A percentile compares a stretch with the other conserved stretches of the same genome.
phyloP scores from a whole-genome alignment of 306 rosid species.

The Begonia masoniana region DNA sequence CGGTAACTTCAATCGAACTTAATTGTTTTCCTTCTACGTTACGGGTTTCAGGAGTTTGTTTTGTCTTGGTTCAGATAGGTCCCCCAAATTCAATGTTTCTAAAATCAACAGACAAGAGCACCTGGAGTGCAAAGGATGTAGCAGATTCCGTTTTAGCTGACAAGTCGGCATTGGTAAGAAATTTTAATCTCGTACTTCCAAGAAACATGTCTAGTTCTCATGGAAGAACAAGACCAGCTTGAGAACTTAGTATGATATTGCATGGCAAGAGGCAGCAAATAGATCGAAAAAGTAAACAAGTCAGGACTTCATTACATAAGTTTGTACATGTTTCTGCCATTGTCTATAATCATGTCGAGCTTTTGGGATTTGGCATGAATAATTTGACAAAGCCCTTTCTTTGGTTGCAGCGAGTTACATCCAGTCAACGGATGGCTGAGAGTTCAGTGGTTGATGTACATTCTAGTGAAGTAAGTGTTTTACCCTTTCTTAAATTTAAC shows the following conservation, averaged over 20 bases:
- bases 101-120: slow-evolving; percentile 68
- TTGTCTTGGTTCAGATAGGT: slow-evolving; percentile 65
- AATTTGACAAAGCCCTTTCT: neutral
- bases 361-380: neutral
- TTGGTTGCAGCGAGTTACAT: slow-evolving; percentile 78
- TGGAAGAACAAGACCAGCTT: neutral
- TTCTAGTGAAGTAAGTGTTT: slow-evolving; percentile 48
- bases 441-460: slow-evolving; percentile 92
- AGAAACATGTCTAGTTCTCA: neutral
- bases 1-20: slow-evolving; percentile 43
- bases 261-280: too few relatives aligned
- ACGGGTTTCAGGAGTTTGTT: slow-evolving; percentile 21
- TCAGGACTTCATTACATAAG: too few relatives aligned
- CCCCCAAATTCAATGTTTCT: slow-evolving; percentile 64
- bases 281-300: too few relatives aligned
- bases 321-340: too few relatives aligned
- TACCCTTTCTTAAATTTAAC: neutral
- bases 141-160: slow-evolving; percentile 95
- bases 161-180: slow-evolving; percentile 77
- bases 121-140: slow-evolving; percentile 83
- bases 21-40: slow-evolving; percentile 7
- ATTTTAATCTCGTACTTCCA: neutral
- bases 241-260: too few relatives aligned
- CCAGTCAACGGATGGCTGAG: slow-evolving; percentile 81
- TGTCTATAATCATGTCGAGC: neutral